These are phyloP conservation scores for Stentor roeselii DNA, from an alignment of 73 alveolate species.

Conservation along the genomic window DNA sequence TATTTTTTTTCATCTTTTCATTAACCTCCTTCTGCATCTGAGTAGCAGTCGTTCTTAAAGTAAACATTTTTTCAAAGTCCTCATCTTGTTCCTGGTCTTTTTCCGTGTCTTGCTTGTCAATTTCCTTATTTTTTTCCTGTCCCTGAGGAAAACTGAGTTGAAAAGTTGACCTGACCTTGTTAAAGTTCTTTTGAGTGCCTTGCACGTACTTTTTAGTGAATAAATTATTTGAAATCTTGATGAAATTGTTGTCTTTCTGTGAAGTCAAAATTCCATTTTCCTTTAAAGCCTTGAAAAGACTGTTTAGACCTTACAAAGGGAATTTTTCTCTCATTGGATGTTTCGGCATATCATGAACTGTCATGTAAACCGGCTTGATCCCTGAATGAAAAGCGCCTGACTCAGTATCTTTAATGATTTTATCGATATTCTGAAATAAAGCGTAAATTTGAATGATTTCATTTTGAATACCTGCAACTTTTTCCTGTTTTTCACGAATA, in stretches of 20 bases:
- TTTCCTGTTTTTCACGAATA: not conserved
- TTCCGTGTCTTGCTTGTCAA: not conserved
- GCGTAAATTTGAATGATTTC: conserved; percentile 11
- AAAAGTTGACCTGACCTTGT: not conserved
- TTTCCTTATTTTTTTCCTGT: not conserved
- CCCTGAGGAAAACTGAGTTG: not conserved
- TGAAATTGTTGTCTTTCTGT: not conserved
- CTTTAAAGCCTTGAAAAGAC: conserved; percentile 4
- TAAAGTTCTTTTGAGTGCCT: no score
- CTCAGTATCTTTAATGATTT: not conserved
- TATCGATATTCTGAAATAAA: not conserved
- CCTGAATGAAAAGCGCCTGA: not conserved
- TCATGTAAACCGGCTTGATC: conserved; percentile 18
- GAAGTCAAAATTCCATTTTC: conserved; percentile 5
- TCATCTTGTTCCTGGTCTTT: not conserved
- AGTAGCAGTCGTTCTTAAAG: not conserved
- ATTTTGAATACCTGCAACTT: not conserved
- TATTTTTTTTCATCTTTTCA: not conserved
- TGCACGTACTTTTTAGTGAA: not conserved
- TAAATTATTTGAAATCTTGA: not conserved
- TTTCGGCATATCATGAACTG: not conserved
- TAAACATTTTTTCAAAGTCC: not conserved
- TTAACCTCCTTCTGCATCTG: not conserved
- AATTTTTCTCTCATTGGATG: conserved; percentile 11
- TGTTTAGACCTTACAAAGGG: conserved; percentile 4